Percentiles rank a stretch among this genome's conserved stretches.
phyloP scores from a whole-genome alignment of 208 protist species.

The Herpetomonas samuelpessoai region DNA sequence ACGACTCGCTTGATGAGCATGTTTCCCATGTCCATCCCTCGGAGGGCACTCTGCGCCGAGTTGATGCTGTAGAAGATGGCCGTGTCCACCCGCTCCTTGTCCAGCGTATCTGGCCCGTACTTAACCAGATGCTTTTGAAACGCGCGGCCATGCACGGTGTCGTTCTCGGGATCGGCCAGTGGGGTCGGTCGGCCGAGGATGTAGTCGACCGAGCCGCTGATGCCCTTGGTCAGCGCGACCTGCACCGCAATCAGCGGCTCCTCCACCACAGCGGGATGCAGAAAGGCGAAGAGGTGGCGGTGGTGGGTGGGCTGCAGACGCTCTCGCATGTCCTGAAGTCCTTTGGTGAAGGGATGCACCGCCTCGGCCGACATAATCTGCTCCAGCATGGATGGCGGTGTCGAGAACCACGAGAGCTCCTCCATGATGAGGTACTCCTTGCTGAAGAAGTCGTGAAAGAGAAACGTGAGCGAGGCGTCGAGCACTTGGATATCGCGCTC shows the following conservation, averaged over 20 bases:
- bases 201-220: constrained; percentile 52
- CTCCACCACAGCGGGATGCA: constrained; percentile 77
- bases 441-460: constrained; percentile 78
- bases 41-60: constrained; percentile 65
- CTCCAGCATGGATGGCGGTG: constrained; percentile 67
- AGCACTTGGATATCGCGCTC: constrained; percentile 53
- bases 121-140: constrained; percentile 16
- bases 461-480: constrained; percentile 42
- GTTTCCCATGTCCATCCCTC: constrained; percentile 85
- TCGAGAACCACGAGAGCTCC: constrained; percentile 80
- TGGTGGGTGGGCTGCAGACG: constrained; percentile 63
- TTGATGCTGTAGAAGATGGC: constrained; percentile 91
- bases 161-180: constrained; percentile 27
- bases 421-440: constrained; percentile 84
- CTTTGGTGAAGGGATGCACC: constrained; percentile 68
- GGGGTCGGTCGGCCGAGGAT: constrained; percentile 57
- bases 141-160: constrained; percentile 7
- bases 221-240: constrained; percentile 66
- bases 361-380: constrained; percentile 67
- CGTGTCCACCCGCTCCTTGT: constrained; percentile 56
- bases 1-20: constrained; percentile 87
- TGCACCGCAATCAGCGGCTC: constrained; percentile 85
- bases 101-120: not conserved
- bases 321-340: constrained; percentile 62
- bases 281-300: constrained; percentile 78